A percentile compares a stretch with the other conserved stretches of the same genome.
phyloP scores from a whole-genome alignment of 1,284 basidiomycete species.

The Papiliotrema flavescens region DNA sequence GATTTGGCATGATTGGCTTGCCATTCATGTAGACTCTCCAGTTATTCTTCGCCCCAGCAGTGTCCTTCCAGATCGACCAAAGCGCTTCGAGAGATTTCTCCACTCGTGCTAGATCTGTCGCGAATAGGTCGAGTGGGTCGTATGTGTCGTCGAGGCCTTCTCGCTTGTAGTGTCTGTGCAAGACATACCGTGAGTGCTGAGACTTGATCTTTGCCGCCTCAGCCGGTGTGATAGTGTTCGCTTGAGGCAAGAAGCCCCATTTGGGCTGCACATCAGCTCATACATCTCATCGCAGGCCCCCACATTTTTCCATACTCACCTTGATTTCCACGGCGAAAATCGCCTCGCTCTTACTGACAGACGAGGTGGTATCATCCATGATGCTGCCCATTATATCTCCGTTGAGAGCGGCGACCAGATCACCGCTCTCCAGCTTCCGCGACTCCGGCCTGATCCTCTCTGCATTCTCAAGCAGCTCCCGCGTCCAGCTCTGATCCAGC shows the following conservation, averaged over 20 bases:
- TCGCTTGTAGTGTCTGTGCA: conserved; percentile 63
- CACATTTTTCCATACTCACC: conserved; percentile 55
- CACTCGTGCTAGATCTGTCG: conserved; percentile 59
- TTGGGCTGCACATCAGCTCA: conserved; percentile 63
- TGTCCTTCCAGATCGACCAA: conserved; percentile 68
- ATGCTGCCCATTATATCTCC: conserved; percentile 62
- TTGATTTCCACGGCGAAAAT: conserved; percentile 78
- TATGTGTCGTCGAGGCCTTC: conserved; percentile 49
- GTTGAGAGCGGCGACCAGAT: conserved; percentile 47
- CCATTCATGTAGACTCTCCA: conserved; percentile 72
- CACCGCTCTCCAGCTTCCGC: conserved; percentile 55
- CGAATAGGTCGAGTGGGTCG: conserved; percentile 85
- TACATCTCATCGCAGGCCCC: too few species aligned
- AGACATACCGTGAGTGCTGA: conserved; percentile 75
- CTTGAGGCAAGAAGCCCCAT: conserved; percentile 81
- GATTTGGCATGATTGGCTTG: conserved; percentile 56
- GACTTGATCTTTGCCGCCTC: conserved; percentile 61
- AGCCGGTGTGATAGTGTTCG: conserved; percentile 57
- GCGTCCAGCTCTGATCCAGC: conserved; percentile 63
- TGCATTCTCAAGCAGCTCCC: conserved; percentile 53
- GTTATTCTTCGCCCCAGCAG: conserved; percentile 67
- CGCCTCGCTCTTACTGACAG: conserved; percentile 37
- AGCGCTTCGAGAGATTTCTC: conserved; percentile 63
- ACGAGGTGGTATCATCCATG: conserved; percentile 55
- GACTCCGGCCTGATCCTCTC: conserved; percentile 57